phyloP scores from a whole-genome alignment of 345 rosid genomes.

The Luvunga scandens region DNA sequence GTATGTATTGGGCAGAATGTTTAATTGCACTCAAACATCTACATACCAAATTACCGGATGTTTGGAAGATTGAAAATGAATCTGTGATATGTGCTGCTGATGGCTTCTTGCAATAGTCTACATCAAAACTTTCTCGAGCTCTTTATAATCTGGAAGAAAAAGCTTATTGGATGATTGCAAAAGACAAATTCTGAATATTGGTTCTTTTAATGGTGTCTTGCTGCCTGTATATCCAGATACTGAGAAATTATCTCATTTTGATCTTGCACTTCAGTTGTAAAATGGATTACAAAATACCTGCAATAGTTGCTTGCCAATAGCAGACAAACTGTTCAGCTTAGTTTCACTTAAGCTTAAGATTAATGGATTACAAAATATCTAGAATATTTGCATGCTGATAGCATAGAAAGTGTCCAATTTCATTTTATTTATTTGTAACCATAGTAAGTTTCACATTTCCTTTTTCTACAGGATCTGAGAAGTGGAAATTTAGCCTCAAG shows the following conservation, averaged over 20 bases:
- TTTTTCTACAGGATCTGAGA: constrained; percentile 60
- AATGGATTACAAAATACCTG: not conserved
- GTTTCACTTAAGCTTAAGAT: not conserved
- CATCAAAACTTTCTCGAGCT: not conserved
- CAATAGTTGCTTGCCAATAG: not conserved
- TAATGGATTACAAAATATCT: not conserved
- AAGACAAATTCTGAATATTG: not conserved
- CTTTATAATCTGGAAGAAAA: not conserved
- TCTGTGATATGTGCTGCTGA: not conserved
- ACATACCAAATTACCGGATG: not conserved
- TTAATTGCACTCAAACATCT: not conserved
- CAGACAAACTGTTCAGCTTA: not conserved
- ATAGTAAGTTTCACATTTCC: constrained; percentile 1
- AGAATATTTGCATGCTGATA: not conserved
- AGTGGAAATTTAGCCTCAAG: constrained; percentile 57
- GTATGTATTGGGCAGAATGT: not conserved
- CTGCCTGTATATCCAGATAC: not conserved
- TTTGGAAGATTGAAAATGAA: not conserved
- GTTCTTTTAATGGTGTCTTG: not conserved
- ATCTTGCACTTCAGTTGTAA: not conserved
- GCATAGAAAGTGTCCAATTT: not conserved
- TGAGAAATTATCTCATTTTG: not conserved
- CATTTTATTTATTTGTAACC: not conserved
- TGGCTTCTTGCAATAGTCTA: not conserved
- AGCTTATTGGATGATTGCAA: not conserved